Evolutionary conservation across 768 basidiomycete species (phyloP), one percentile per base, ranked within the genome.

Genomic region (Rhodosporidiobolus sp.): DNA sequence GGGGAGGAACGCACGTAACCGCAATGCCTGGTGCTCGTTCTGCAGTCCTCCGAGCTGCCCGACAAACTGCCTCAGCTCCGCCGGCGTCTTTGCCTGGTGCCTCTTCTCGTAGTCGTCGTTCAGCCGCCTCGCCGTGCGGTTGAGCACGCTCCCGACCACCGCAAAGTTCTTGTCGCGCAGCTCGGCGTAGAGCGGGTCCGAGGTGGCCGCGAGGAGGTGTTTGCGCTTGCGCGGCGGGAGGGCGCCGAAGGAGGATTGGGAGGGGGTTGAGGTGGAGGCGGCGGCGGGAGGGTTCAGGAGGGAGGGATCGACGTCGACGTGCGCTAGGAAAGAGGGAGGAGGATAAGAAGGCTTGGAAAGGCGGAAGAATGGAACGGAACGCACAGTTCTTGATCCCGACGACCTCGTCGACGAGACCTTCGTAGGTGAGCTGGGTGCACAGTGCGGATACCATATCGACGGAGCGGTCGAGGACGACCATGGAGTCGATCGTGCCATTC

Each of bases 391-490:
- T 90, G 72, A 99, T 89, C 1, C 92, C 90, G 58, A 96, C 84
- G 48, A 92, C 82, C 80, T 99, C 96, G 79, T 98, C 96, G 46
- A 97, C 85, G 59, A 99, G 88, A 28, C 96, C 96, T 80, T 98
- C 90, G 76, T 98, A 98, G 0, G 96, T 99, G 67, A 98, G 83
- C 78, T 98, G 94, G 4, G 96, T 98, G 57, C 95, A 86, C 62
- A 98, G 84, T 2, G 96, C 93, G 0, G 96, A 96, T 70, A 98
- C 88, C 90, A 97, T 90, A 78, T 99, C 96, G 17, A 90, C 88
- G 46, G 88, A 87, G 59, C 96, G 88, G 80, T 99, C 96, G 68
- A 99, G 77, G 49, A 98, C 84, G 75, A 99, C 89, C 70, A 98
- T 82, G 22, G 88, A 89, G 79, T 99, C 96, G 65, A 98, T 85